Conservation (phyloP, 192 early-diverging fungal species). For the Backusella morwellensis region DNA sequence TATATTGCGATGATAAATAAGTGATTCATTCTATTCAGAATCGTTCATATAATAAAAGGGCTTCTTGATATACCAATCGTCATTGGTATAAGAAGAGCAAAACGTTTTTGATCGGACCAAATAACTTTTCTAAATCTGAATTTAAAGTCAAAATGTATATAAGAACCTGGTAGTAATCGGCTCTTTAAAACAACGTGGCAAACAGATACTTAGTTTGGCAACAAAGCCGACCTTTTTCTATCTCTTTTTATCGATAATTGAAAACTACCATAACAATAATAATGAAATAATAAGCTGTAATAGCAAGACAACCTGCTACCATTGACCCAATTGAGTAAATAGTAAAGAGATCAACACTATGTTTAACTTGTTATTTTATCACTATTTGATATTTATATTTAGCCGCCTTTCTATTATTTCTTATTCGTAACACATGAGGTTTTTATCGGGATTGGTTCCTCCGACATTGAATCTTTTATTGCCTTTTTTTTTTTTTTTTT, state of each 20-base stretch:
- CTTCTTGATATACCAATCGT: background rate
- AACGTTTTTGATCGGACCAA: background rate
- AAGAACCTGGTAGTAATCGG: background rate
- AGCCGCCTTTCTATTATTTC: background rate
- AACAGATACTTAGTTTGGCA: slow-evolving; percentile 16
- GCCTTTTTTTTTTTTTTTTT: background rate
- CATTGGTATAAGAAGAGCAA: background rate
- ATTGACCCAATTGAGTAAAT: background rate
- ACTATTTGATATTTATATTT: background rate
- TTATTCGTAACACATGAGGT: background rate
- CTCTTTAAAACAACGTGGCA: background rate
- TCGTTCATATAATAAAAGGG: background rate
- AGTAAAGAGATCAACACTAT: background rate
- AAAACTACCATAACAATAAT: background rate
- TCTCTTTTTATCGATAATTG: background rate
- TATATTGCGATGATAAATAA: too few relatives aligned
- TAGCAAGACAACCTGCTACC: background rate
- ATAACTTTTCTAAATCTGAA: background rate
- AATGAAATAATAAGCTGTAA: background rate
- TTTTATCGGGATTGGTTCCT: slow-evolving; percentile 7
- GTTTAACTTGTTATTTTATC: background rate
- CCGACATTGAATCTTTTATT: slow-evolving; percentile 4
- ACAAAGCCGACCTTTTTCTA: background rate
- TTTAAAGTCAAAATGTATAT: background rate
- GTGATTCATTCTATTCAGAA: background rate